These are phyloP conservation scores for Nothophytophthora sp. DNA, from an alignment of 352 stramenopile genomes.

Conservation along the genomic window DNA sequence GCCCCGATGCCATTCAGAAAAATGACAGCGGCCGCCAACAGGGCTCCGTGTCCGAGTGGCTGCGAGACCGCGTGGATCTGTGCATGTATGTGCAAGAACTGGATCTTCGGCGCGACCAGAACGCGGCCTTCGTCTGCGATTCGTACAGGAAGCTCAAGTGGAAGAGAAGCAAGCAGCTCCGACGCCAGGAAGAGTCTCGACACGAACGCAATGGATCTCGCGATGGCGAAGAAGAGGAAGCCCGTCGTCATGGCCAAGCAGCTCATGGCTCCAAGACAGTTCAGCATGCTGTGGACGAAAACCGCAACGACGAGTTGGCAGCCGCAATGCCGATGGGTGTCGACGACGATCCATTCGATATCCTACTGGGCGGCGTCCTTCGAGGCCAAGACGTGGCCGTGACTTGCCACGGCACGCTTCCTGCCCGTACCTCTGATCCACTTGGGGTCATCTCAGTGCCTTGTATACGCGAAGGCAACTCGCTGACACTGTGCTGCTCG, in stretches of 20 bases:
- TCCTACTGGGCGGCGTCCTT: conserved; percentile 34
- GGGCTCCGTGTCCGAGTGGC: conserved; percentile 21
- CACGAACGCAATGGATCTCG: background rate
- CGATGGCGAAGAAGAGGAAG: background rate
- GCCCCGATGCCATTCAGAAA: background rate
- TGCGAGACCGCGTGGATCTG: conserved; percentile 41
- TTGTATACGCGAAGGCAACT: conserved; percentile 59
- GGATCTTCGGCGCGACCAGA: conserved; percentile 18
- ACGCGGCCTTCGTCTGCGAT: conserved; percentile 19
- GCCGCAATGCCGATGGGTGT: conserved; percentile 4
- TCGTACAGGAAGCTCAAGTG: conserved; percentile 54
- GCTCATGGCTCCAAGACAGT: too few species aligned
- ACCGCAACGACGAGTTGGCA: too few species aligned
- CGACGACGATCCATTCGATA: conserved; percentile 21
- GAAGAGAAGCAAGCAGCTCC: conserved; percentile 34
- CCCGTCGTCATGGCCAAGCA: background rate
- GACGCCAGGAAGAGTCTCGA: conserved; percentile 16
- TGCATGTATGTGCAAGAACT: conserved; percentile 44
- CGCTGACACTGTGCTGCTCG: conserved; percentile 50
- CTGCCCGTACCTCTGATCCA: conserved; percentile 29
- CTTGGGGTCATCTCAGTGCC: conserved; percentile 46
- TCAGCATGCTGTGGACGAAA: too few species aligned
- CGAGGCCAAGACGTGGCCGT: conserved; percentile 27
- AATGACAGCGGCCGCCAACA: too few species aligned
- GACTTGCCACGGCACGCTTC: conserved; percentile 12